Conservation (phyloP, 176 grass and related monocot genomes). For the Typha latifolia region DNA sequence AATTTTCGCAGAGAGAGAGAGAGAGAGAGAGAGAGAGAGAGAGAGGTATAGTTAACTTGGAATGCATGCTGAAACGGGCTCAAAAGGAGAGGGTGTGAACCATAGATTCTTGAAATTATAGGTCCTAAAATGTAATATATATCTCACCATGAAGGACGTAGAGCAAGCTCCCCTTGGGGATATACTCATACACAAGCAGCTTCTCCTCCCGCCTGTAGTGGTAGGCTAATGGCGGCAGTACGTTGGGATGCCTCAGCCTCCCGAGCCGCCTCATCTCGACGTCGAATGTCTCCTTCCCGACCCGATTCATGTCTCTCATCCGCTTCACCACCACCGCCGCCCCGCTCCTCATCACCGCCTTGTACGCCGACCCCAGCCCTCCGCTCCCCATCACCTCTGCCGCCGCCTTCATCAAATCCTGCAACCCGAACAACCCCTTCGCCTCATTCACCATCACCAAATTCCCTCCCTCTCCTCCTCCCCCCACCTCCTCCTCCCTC, state of each 20-base stretch:
- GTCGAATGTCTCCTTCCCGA: conserved; percentile 52
- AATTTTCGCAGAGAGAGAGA: too few species aligned
- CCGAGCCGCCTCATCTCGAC: conserved; percentile 58
- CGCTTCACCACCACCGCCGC: conserved; percentile 66
- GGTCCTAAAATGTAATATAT: neutral
- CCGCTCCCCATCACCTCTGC: conserved; percentile 65
- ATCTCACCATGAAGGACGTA: conserved; percentile 72
- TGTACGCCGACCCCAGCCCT: conserved; percentile 70
- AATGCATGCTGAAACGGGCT: too few species aligned
- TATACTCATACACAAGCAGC: conserved; percentile 75
- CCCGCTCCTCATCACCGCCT: conserved; percentile 69
- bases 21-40: too few species aligned
- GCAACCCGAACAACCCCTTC: conserved; percentile 61
- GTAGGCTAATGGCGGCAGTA: conserved; percentile 66
- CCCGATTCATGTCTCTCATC: conserved; percentile 70
- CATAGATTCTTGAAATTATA: too few species aligned
- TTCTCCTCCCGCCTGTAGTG: conserved; percentile 80
- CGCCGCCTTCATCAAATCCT: conserved; percentile 87
- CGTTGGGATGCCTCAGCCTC: conserved; percentile 41
- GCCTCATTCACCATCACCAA: conserved; percentile 61
- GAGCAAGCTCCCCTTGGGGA: conserved; percentile 80
- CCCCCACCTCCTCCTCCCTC: neutral
- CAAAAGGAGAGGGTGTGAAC: too few species aligned
- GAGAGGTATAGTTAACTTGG: too few species aligned
- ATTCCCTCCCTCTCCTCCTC: conserved; percentile 17